Conservation (phyloP, 73 alveolate genomes). For the Effrenium voratum region DNA sequence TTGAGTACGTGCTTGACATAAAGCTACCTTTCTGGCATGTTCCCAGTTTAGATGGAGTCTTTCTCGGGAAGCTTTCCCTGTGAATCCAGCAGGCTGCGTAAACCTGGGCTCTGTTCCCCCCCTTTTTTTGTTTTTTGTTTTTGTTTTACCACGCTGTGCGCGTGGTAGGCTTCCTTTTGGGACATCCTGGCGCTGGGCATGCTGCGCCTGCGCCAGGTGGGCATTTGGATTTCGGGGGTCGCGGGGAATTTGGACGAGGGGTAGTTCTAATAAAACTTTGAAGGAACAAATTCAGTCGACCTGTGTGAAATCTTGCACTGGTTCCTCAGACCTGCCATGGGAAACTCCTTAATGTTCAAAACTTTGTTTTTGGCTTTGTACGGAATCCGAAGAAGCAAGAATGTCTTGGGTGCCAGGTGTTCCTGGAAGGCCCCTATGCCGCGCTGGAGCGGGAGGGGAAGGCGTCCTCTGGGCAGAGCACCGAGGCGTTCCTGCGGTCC, state of each 20-base stretch:
- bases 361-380: too few species aligned
- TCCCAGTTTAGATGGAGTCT: neutral
- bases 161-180: neutral
- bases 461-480: too few species aligned
- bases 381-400: too few species aligned
- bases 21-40: neutral
- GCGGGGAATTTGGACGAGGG: too few species aligned
- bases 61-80: slow-evolving; percentile 11
- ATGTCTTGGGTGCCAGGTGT: too few species aligned
- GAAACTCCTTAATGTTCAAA: too few species aligned
- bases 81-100: neutral
- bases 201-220: neutral
- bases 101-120: neutral
- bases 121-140: neutral
- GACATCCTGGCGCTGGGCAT: neutral
- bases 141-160: neutral
- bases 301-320: too few species aligned
- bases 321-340: too few species aligned
- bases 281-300: too few species aligned
- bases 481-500: too few species aligned
- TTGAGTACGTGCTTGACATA: neutral
- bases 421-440: neutral
- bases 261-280: too few species aligned
- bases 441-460: slow-evolving; percentile 33
- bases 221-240: too few species aligned